Conservation (phyloP, 73 alveolate genomes). For the Paramecium pentaurelia region DNA sequence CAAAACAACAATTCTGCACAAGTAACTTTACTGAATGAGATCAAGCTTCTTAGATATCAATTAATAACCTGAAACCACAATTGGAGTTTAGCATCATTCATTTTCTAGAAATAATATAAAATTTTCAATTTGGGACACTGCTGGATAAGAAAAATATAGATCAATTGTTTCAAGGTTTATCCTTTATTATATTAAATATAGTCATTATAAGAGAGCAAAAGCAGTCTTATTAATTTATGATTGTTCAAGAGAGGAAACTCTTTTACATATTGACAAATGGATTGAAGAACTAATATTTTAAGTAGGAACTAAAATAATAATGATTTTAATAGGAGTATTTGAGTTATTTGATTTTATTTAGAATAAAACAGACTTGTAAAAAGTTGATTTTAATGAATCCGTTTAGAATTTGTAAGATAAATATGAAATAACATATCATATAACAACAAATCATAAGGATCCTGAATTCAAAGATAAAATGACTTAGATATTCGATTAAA, state of each 20-base stretch:
- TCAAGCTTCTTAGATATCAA: background rate
- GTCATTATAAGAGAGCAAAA: background rate
- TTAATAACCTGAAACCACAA: background rate
- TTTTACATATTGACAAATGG: background rate
- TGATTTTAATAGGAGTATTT: background rate
- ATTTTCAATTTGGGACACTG: constrained; percentile 75
- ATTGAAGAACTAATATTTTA: background rate
- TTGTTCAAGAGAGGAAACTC: background rate
- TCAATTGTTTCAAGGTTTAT: background rate
- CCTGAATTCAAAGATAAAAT: constrained; percentile 7
- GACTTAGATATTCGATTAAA: background rate
- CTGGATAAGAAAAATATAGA: constrained; percentile 66
- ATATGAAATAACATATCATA: background rate
- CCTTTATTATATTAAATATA: background rate
- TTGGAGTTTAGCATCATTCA: background rate
- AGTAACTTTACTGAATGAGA: background rate
- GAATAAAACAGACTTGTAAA: background rate
- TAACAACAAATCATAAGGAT: background rate
- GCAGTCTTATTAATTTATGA: background rate
- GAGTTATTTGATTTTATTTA: background rate
- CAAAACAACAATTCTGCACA: constrained; percentile 64
- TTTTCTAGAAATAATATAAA: constrained; percentile 57
- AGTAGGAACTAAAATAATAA: background rate
- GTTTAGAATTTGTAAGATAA: background rate
- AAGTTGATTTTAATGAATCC: background rate